phyloP scores from a whole-genome alignment of 2,329 filamentous ascomycete species.

The Beauveria varroae region DNA sequence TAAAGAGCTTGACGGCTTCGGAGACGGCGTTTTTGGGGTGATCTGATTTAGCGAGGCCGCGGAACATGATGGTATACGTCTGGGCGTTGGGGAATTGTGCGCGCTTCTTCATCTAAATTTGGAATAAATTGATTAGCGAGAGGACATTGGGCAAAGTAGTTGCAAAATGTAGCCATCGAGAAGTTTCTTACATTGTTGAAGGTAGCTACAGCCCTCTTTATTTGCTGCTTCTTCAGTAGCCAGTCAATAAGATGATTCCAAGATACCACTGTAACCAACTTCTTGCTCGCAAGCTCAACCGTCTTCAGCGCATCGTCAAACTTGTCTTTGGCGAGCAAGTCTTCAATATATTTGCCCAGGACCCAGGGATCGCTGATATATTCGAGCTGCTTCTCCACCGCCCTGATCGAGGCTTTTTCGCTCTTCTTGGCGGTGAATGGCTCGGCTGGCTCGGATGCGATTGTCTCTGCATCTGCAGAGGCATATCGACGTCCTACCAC shows the following conservation, averaged over 20 bases:
- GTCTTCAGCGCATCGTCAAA: constrained; percentile 61
- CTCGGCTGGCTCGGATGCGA: constrained; percentile 11
- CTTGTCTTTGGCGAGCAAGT: constrained; percentile 50
- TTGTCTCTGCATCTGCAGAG: constrained; percentile 3
- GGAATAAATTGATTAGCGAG: constrained; percentile 9
- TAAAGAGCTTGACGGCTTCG: constrained; percentile 69
- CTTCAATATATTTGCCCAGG: constrained; percentile 60
- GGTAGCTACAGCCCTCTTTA: constrained; percentile 65
- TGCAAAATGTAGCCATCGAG: too few relatives aligned
- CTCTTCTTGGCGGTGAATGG: constrained; percentile 16
- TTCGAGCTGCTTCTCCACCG: constrained; percentile 48
- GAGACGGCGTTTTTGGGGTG: constrained; percentile 52
- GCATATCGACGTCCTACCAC: constrained; percentile 14
- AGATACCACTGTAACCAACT: constrained; percentile 59
- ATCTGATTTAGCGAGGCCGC: constrained; percentile 58
- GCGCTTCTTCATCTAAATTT: constrained; percentile 82
- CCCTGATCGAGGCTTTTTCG: constrained; percentile 26
- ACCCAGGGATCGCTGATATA: constrained; percentile 64
- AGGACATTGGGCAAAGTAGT: too few relatives aligned
- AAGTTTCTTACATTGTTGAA: constrained; percentile 67
- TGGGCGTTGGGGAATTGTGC: constrained; percentile 69
- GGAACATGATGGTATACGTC: constrained; percentile 79
- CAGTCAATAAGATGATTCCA: constrained; percentile 86
- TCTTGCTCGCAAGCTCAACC: constrained; percentile 60
- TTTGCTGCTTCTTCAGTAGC: constrained; percentile 51